Conservation (phyloP, 305 asterid species). For the Euphrasia arctica region DNA sequence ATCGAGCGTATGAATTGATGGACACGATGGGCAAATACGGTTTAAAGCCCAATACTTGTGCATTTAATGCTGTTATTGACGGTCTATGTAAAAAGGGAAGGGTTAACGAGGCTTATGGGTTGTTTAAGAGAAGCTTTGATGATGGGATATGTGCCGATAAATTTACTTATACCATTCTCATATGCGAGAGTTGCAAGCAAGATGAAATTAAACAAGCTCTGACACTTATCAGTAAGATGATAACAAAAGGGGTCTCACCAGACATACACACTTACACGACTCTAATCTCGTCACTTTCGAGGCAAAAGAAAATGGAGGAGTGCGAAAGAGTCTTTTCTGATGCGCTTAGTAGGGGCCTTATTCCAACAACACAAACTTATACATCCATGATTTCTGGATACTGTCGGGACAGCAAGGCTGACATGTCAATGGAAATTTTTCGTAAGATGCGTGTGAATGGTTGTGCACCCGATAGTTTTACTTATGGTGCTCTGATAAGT, state of each 20-base stretch:
- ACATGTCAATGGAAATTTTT: constrained; percentile 52
- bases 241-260: constrained; percentile 52
- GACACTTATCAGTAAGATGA: constrained; percentile 59
- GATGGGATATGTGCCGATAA: constrained; percentile 62
- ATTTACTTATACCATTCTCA: constrained; percentile 77
- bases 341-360: constrained; percentile 55
- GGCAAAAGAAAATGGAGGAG: constrained; percentile 61
- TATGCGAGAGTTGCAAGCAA: constrained; percentile 64
- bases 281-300: constrained; percentile 62
- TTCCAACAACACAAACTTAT: constrained; percentile 67
- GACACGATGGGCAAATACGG: constrained; percentile 46
- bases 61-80: constrained; percentile 59
- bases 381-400: constrained; percentile 92
- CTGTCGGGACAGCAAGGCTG: constrained; percentile 52
- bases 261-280: constrained; percentile 79
- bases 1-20: constrained; percentile 58
- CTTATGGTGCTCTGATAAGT: constrained; percentile 84
- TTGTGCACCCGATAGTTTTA: constrained; percentile 68
- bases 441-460: constrained; percentile 50
- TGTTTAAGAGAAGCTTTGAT: constrained; percentile 40
- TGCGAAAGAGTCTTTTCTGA: constrained; percentile 57
- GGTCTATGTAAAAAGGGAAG: constrained; percentile 70
- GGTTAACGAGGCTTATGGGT: constrained; percentile 54
- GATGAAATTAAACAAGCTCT: constrained; percentile 59
- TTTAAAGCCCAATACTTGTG: constrained; percentile 46